Conservation (phyloP, 257 asterid genomes). For the Ilex asprella region DNA sequence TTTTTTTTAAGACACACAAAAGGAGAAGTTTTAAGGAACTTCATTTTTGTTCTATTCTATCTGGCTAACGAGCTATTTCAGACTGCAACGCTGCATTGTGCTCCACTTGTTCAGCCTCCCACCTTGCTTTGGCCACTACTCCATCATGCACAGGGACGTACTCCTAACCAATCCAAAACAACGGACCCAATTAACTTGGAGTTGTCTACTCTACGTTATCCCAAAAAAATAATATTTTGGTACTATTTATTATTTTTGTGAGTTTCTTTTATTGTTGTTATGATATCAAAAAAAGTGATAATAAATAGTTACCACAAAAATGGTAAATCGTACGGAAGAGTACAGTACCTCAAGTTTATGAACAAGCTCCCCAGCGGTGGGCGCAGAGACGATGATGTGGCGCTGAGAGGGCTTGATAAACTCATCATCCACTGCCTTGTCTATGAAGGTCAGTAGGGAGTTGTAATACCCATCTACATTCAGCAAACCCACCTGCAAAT, state of each 20-base stretch:
- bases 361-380: constrained; percentile 39
- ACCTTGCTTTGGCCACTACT: constrained; percentile 20
- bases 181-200: constrained; percentile 4
- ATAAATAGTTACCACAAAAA: too few species aligned
- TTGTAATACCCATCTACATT: constrained; percentile 58
- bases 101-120: neutral
- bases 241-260: too few species aligned
- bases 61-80: neutral
- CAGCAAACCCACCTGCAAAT: constrained; percentile 39
- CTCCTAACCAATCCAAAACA: constrained; percentile 15
- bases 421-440: constrained; percentile 54
- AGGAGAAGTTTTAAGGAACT: too few species aligned
- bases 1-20: too few species aligned
- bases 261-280: too few species aligned
- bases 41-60: too few species aligned
- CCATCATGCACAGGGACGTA: constrained; percentile 29
- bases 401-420: constrained; percentile 45
- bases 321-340: too few species aligned
- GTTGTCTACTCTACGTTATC: too few species aligned
- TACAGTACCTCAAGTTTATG: constrained; percentile 40
- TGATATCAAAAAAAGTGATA: too few species aligned
- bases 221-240: too few species aligned
- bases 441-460: constrained; percentile 42
- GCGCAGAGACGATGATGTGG: constrained; percentile 40
- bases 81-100: neutral